Evolutionary conservation across 768 basidiomycete species (phyloP).

Genomic region (Ephemerocybe angulata): DNA sequence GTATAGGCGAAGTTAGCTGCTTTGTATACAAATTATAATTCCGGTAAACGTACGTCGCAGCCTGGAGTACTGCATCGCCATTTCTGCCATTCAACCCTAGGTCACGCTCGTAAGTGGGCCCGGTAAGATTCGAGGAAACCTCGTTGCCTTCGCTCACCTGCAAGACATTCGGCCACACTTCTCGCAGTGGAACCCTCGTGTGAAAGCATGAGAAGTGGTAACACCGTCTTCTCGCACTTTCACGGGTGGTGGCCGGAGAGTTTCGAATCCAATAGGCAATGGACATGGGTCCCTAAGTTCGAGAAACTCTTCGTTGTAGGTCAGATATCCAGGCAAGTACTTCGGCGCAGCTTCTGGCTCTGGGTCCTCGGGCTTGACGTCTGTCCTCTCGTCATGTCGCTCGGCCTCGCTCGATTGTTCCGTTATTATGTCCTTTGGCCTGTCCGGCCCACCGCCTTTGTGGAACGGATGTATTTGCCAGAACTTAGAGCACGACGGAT

Average conservation of each 20-base stretch:
- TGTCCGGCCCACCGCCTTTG: too few species aligned
- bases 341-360: too few species aligned
- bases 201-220: conserved; percentile 53
- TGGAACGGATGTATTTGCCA: conserved; percentile 40
- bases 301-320: conserved; percentile 49
- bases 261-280: conserved; percentile 31
- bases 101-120: conserved; percentile 1
- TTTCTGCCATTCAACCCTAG: conserved; percentile 68
- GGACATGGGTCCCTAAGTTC: conserved; percentile 28
- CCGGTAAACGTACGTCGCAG: conserved; percentile 2
- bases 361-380: conserved; percentile 5
- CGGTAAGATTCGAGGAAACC: background rate
- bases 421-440: too few species aligned
- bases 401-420: too few species aligned
- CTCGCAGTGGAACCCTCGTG: conserved; percentile 66
- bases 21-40: background rate
- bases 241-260: conserved; percentile 37
- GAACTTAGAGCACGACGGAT: conserved; percentile 53
- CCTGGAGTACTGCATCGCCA: conserved; percentile 53
- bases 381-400: too few species aligned
- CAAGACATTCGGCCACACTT: conserved; percentile 70
- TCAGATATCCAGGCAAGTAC: conserved; percentile 32
- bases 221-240: conserved; percentile 28
- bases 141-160: conserved; percentile 44
- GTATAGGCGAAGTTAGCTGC: background rate